Evolutionary conservation across 2,329 filamentous ascomycete genomes (phyloP), one percentile per base, ranked within the genome.

Genomic region (Penicillium sp.): DNA sequence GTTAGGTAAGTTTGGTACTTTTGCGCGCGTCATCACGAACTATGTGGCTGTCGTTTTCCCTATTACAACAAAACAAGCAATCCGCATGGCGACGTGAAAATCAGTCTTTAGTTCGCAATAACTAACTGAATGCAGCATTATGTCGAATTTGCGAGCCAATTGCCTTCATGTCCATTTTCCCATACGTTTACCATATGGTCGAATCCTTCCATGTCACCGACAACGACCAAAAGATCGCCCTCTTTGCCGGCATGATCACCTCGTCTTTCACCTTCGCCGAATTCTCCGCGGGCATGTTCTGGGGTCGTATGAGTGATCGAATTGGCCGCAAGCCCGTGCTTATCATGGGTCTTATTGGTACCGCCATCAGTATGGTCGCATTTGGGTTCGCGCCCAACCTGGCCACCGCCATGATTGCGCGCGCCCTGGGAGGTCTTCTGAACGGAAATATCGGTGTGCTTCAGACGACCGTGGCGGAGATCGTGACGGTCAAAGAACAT

Each of bases 121-220:
- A 44, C 39, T 44, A 35, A 47, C 36, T 38, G 25, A 30, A 27
- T 41, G 16, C 43, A 93, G 89, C 88, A 30, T 75, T 95, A 58
- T 95, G 89, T 68, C 83, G 92, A 59, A 90, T 98, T 71, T 95
- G 88, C 73, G 92, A 98, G 64, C 92, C 92, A 35, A 96, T 98
- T 64, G 92, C 92, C 4, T 96, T 98, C 74, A 96, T 95, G 87
- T 95, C 89, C 37, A 95, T 96, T 54, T 96, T 98, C 62, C 92
- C 92, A 1, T 98, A 96, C 66, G 88, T 94, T 54, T 96, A 95
- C 71, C 90, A 85, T 71, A 96, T 98, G 92, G 84, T 96, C 53
- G 75, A 88, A 56, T 87, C 88, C 45, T 96, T 96, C 67, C 74
- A 85, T 56, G 82, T 95, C 60, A 85, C 88, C 46, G 73, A 85